Evolutionary conservation across 371 early-diverging fungal genomes (phyloP), one percentile per base, ranked within the genome.

Genomic region (Lichtheimia corymbifera): DNA sequence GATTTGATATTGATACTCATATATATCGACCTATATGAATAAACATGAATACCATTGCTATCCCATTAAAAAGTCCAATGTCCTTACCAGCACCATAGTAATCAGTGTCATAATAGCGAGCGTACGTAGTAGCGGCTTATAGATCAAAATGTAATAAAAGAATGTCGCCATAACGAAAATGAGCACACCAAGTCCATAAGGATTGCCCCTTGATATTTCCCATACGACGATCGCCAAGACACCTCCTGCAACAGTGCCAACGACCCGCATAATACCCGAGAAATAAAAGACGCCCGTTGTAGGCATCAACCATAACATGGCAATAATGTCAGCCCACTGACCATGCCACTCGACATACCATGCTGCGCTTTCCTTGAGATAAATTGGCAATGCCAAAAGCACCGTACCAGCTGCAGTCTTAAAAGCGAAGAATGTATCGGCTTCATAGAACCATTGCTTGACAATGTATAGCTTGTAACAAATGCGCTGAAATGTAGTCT

Each of bases 291-390:
- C 57, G 18, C 79, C 79, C 0, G 73, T 58, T 54, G 62, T 72
- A 4, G 79, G 79, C 44, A 73, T 68, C 66, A 72, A 73, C 79
- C 79, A 79, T 2, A 79, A 49, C 4, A 70, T 65, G 5, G 76
- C 35, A 0, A 72, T 72, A 56, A 79, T 73, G 59, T 73, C 64
- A 2, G 73, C 72, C 79, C 79, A 78, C 57, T 78, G 79, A 2
- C 79, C 79, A 58, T 70, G 58, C 73, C 76, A 72, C 1, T 61
- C 53, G 24, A 58, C 55, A 52, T 70, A 77, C 77, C 77, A 77
- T 0, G 13, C 54, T 5, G 64, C 68, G 50, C 70, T 65, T 14
- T 67, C 53, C 5, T 68, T 50, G 9, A 67, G 53, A 50, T 52
- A 79, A 1, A 70, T 70, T 0, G 79, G 79, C n/a, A 79, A 62